Conservation (phyloP, 345 rosid genomes). For the Populus tremula region DNA sequence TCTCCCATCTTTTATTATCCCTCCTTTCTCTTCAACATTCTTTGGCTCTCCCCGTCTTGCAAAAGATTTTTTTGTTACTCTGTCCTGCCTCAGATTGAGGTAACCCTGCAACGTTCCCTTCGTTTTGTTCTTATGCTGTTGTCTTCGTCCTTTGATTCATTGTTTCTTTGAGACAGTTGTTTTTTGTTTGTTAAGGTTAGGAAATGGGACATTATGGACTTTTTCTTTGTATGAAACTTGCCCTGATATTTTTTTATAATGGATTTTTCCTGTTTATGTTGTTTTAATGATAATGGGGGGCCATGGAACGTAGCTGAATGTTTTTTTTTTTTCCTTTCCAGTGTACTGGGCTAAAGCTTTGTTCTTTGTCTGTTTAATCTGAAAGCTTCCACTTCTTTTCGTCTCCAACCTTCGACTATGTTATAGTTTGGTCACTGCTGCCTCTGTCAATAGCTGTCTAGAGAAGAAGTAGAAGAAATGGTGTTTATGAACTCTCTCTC, state of each 20-base stretch:
- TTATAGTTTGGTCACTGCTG: too few relatives aligned
- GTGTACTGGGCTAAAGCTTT: background rate
- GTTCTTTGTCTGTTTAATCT: background rate
- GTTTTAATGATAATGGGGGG: background rate
- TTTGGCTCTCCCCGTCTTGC: background rate
- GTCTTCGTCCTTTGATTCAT: background rate
- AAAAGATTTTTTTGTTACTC: background rate
- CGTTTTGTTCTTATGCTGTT: background rate
- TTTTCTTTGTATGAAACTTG: background rate
- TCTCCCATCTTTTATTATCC: background rate
- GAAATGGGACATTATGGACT: background rate
- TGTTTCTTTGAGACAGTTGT: background rate
- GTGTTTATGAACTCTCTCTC: background rate
- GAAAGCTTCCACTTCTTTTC: background rate
- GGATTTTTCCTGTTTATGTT: background rate
- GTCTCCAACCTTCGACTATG: background rate
- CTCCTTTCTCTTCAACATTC: conserved; percentile 9
- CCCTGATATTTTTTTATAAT: background rate
- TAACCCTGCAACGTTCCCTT: conserved; percentile 9
- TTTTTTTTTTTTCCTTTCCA: background rate
- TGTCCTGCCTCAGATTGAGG: conserved; percentile 16
- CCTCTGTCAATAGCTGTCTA: background rate
- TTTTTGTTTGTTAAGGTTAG: background rate
- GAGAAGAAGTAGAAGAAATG: background rate
- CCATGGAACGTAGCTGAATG: background rate